Conservation (phyloP, 108 stramenopile genomes). For the Cylindrotheca closterium region DNA sequence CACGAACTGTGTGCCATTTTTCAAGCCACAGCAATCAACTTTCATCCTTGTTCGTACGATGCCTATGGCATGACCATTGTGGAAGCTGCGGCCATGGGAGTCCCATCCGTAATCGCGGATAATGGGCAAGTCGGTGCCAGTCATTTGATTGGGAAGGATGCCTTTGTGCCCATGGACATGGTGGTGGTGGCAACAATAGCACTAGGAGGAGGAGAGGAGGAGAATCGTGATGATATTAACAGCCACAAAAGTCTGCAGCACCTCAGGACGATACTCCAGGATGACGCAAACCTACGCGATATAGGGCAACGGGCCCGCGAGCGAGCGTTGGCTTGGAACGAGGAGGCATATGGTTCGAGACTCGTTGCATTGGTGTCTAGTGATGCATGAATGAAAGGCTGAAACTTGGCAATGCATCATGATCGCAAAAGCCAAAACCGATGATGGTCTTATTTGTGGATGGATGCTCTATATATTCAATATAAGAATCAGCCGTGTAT, state of each 20-base stretch:
- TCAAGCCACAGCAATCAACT: conserved; percentile 36
- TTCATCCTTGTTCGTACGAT: conserved; percentile 61
- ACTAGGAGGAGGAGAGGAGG: too few species aligned
- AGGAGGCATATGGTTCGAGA: conserved; percentile 31
- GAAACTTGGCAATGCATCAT: too few species aligned
- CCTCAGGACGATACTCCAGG: too few species aligned
- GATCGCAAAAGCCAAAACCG: too few species aligned
- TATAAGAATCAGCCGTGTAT: too few species aligned
- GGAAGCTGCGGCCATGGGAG: conserved; percentile 56
- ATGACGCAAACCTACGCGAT: too few species aligned
- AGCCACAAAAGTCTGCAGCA: too few species aligned
- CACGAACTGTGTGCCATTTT: conserved; percentile 39
- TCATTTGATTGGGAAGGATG: conserved; percentile 24
- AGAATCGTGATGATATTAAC: too few species aligned
- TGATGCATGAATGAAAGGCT: too few species aligned
- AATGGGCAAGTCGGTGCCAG: conserved; percentile 37
- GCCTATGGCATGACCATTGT: conserved; percentile 66
- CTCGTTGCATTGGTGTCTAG: too few species aligned
- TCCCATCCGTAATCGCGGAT: conserved; percentile 35
- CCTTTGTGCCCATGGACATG: conserved; percentile 27
- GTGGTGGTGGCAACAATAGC: conserved; percentile 3
- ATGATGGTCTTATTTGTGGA: too few species aligned
- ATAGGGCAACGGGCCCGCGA: conserved; percentile 16
- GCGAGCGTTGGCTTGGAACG: conserved; percentile 39
- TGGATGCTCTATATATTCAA: too few species aligned